Base-by-base conservation (phyloP, 225 moss, liverwort and hornwort species). In the Ulota crispa region DNA sequence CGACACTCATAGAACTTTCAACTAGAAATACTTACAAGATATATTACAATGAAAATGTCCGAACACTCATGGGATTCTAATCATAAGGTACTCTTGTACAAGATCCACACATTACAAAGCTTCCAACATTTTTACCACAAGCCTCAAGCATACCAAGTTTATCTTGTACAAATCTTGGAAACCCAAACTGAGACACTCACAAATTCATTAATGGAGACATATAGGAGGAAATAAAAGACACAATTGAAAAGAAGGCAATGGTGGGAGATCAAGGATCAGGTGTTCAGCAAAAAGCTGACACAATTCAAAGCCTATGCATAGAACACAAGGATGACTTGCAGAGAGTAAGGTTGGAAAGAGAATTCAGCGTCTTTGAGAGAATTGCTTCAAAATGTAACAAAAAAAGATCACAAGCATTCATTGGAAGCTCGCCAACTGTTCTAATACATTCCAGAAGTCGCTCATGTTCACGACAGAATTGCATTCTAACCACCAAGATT, bases 401-500 rank as follows among this genome's bases (percentile, higher is more conserved):
- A 42, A 42, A 34, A 20, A 8, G 57, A 42, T 56, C 42, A 23
- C 28, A 57, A 78, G 69, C 42, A 78, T 5, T 30, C 42, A 41
- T 42, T 23, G 57, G 16, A 42, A 57, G 27, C 23, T 31, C 13
- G 15, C 41, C 37, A 39, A 55, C 31, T 43, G 42, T 30, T 68
- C 56, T 9, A 2, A 28, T 23, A 10, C n/a, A 32, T 15, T n/a
- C 43, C n/a, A 18, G n/a, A 79, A 60, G 2, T 32, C 75, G 37
- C 12, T 57, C 27, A 41, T 2, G 18, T 73, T 63, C 59, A 64
- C 20, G 8, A 73, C 28, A 70, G 30, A 47, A 57, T 42, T 59
- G 64, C 37, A 39, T 56, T 70, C 72, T 85, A 70, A 27, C 81
- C 88, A 75, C 91, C 91, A 68, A 65, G 75, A 75, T 85, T 70